Evolutionary conservation across 2,329 filamentous ascomycete genomes (phyloP).

Genomic region (Rutstroemia sp.): DNA sequence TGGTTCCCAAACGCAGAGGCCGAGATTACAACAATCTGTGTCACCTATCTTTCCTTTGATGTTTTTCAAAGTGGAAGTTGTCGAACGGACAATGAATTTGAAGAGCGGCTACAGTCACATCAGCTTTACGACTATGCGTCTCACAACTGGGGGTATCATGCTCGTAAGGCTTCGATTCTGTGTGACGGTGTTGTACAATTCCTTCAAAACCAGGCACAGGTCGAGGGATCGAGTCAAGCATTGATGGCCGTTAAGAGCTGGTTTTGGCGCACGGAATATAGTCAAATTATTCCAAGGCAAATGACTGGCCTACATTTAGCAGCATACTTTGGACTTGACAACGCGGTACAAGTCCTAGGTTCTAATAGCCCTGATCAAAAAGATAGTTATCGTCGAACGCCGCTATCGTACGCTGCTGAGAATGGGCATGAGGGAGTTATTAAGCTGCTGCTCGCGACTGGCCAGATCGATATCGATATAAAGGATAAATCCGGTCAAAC

Average conservation of each 20-base stretch:
- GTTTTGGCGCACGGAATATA: background rate
- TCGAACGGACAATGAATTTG: conserved; percentile 15
- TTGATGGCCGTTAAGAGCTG: background rate
- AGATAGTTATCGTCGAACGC: background rate
- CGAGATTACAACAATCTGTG: conserved; percentile 20
- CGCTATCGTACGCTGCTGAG: background rate
- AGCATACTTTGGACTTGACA: background rate
- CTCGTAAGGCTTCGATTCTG: background rate
- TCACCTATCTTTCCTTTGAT: conserved; percentile 27
- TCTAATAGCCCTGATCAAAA: background rate
- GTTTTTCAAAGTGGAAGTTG: conserved; percentile 20
- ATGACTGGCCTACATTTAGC: background rate
- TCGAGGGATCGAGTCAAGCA: background rate
- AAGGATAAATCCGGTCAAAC: no score
- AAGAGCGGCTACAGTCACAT: conserved; percentile 15
- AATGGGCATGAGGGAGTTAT: no score
- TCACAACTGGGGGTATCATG: background rate
- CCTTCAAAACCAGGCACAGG: background rate
- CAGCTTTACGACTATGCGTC: background rate
- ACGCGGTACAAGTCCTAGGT: background rate
- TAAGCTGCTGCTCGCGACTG: no score
- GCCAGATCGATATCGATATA: no score
- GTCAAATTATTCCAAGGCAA: background rate
- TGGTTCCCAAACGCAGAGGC: conserved; percentile 17
- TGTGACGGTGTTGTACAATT: background rate